A percentile compares a stretch with the other conserved stretches of the same genome.
phyloP scores from a whole-genome alignment of 306 rosid species.

The Cucurbita argyrosperma region DNA sequence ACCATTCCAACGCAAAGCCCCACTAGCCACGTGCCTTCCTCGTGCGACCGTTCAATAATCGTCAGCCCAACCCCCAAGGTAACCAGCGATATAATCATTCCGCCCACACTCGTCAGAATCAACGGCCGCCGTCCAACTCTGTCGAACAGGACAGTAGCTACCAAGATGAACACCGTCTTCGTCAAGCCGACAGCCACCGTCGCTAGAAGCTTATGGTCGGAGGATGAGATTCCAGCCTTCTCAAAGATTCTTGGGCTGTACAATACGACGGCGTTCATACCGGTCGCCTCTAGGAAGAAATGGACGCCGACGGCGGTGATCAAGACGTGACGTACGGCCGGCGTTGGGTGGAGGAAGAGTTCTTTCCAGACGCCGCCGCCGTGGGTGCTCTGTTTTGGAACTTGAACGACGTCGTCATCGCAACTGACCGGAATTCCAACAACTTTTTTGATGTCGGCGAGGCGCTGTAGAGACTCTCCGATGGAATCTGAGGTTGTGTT shows the following conservation, averaged over 20 bases:
- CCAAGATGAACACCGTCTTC: constrained; percentile 44
- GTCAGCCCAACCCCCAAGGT: constrained; percentile 29
- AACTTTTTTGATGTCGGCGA: constrained; percentile 51
- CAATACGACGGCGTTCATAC: constrained; percentile 60
- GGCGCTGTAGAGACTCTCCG: constrained; percentile 40
- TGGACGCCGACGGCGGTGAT: constrained; percentile 45
- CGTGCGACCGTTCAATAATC: constrained; percentile 11
- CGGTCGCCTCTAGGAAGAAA: constrained; percentile 57
- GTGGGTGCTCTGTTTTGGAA: constrained; percentile 4
- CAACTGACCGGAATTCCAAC: constrained; percentile 52
- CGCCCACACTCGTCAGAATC: constrained; percentile 38
- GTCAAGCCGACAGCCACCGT: constrained; percentile 63
- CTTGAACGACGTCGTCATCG: constrained; percentile 43
- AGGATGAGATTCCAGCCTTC: constrained; percentile 38
- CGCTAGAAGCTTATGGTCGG: constrained; percentile 20
- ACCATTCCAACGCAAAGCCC: constrained; percentile 31
- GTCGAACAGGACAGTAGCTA: constrained; percentile 51
- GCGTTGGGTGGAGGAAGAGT: constrained; percentile 46
- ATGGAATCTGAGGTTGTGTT: constrained; percentile 44
- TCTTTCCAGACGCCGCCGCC: constrained; percentile 74
- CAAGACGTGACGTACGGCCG: constrained; percentile 46
- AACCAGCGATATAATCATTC: constrained; percentile 37
- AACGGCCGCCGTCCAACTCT: constrained; percentile 55
- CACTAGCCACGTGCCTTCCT: constrained; percentile 31
- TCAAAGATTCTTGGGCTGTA: constrained; percentile 55